Evolutionary conservation across 2,329 filamentous ascomycete species (phyloP).

Genomic region (Fusarium lyarnte): DNA sequence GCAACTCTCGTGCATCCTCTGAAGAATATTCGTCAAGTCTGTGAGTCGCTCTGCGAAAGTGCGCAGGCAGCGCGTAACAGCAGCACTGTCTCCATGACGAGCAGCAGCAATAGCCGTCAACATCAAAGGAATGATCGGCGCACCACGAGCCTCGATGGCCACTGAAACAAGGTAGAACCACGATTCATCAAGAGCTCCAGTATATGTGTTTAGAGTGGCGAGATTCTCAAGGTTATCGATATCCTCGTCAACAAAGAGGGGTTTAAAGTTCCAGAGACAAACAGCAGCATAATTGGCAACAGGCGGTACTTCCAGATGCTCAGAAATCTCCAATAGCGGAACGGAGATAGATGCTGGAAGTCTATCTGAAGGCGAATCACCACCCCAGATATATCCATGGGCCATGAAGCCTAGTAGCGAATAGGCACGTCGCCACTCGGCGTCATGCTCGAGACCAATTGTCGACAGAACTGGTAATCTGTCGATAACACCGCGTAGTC

Average conservation of each 20-base stretch:
- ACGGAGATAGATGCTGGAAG: slow-evolving; percentile 85
- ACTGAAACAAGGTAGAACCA: slow-evolving; percentile 99
- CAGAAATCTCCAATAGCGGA: slow-evolving; percentile 80
- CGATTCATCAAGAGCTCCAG: slow-evolving; percentile 93
- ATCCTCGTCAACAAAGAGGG: slow-evolving; percentile 83
- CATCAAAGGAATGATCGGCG: slow-evolving; percentile 88
- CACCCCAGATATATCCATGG: slow-evolving; percentile 97
- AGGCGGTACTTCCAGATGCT: slow-evolving; percentile 83
- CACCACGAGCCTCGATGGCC: slow-evolving; percentile 92
- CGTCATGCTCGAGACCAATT: slow-evolving; percentile 79
- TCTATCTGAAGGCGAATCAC: slow-evolving; percentile 79
- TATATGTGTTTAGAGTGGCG: slow-evolving; percentile 88
- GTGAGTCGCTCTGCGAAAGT: slow-evolving; percentile 88
- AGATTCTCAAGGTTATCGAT: slow-evolving; percentile 89
- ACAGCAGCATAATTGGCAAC: slow-evolving; percentile 94
- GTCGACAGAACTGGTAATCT: slow-evolving; percentile 85
- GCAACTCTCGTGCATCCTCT: slow-evolving; percentile 94
- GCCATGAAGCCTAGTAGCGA: slow-evolving; percentile 89
- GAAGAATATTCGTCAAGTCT: slow-evolving; percentile 80
- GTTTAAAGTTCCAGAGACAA: slow-evolving; percentile 97
- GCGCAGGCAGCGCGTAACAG: slow-evolving; percentile 80
- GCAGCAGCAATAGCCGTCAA: slow-evolving; percentile 85
- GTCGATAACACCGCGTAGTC: slow-evolving; percentile 82
- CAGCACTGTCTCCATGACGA: slow-evolving; percentile 72
- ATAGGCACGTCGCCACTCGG: slow-evolving; percentile 95